Conservation (phyloP, 768 basidiomycete species). For the Trichaptum fuscoviolaceum region DNA sequence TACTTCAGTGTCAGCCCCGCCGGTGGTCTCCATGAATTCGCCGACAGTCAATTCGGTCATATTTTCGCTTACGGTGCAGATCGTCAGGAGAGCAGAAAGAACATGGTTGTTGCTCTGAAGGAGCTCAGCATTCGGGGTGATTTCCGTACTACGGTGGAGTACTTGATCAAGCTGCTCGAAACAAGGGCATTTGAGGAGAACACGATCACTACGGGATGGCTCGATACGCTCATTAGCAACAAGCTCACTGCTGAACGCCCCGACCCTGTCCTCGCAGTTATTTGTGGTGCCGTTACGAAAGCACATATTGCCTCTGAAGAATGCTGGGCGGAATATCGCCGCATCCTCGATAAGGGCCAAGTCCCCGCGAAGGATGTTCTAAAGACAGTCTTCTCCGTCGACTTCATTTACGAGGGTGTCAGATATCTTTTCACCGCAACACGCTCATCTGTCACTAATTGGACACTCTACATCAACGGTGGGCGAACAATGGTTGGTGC, state of each 20-base stretch:
- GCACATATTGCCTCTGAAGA: constrained; percentile 86
- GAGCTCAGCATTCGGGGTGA: constrained; percentile 98
- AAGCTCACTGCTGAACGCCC: constrained; percentile 97
- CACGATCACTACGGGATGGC: constrained; percentile 97
- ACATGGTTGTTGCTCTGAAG: constrained; percentile 99
- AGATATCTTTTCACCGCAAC: constrained; percentile 96
- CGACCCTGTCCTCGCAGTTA: constrained; percentile 85
- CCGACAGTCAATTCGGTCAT: constrained; percentile 98
- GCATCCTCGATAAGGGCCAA: constrained; percentile 96
- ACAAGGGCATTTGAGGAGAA: constrained; percentile 96
- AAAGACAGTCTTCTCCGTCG: constrained; percentile 93
- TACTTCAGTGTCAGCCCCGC: constrained; percentile 97
- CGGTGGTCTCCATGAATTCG: constrained; percentile 97
- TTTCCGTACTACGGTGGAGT: constrained; percentile 98
- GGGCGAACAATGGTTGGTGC: constrained; percentile 89
- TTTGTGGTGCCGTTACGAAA: constrained; percentile 95
- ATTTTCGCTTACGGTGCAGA: constrained; percentile 99
- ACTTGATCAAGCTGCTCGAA: constrained; percentile 96
- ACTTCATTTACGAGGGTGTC: constrained; percentile 95
- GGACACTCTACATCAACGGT: constrained; percentile 96
- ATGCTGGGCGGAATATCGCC: constrained; percentile 90
- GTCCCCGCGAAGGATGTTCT: constrained; percentile 91
- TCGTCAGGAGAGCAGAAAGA: constrained; percentile 91
- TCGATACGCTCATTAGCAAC: constrained; percentile 94
- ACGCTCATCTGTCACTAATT: constrained; percentile 79